These are phyloP conservation scores for Termitomyces sp. DNA, from an alignment of 768 basidiomycete genomes.

Conservation along the genomic window DNA sequence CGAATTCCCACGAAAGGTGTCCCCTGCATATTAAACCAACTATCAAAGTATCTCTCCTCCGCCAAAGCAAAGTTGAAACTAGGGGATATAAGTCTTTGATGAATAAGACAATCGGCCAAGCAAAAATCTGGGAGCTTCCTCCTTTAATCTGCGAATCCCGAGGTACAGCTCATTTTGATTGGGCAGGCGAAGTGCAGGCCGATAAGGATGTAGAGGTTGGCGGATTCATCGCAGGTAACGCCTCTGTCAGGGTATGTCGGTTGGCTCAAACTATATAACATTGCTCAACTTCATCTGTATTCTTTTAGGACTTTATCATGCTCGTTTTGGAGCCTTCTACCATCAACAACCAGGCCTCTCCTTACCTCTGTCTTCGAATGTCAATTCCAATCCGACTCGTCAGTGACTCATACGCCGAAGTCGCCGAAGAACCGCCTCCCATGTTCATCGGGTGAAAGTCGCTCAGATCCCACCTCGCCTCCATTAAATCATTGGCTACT, in stretches of 20 bases:
- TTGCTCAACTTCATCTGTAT: neutral
- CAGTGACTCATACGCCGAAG: conserved; percentile 45
- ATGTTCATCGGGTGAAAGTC: neutral
- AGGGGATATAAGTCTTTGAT: conserved; percentile 30
- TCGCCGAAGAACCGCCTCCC: conserved; percentile 11
- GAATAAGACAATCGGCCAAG: conserved; percentile 42
- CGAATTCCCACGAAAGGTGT: conserved; percentile 5
- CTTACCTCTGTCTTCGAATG: conserved; percentile 35
- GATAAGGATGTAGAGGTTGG: conserved; percentile 33
- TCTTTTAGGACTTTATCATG: conserved; percentile 51
- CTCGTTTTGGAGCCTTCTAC: conserved; percentile 38
- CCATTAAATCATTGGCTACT: neutral
- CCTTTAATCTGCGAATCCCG: conserved; percentile 21
- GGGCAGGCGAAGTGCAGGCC: conserved; percentile 50
- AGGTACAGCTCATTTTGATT: conserved; percentile 42
- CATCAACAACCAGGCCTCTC: conserved; percentile 22
- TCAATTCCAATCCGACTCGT: conserved; percentile 51
- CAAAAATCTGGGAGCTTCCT: conserved; percentile 39
- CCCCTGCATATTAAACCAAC: conserved; percentile 10
- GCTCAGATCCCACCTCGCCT: too few relatives aligned
- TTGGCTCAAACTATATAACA: neutral
- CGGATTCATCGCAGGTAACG: conserved; percentile 41
- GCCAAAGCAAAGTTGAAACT: conserved; percentile 39
- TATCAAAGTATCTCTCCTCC: conserved; percentile 49
- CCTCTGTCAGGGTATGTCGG: conserved; percentile 36